phyloP scores from a whole-genome alignment of 306 rosid species.

The Spatholobus suberectus region DNA sequence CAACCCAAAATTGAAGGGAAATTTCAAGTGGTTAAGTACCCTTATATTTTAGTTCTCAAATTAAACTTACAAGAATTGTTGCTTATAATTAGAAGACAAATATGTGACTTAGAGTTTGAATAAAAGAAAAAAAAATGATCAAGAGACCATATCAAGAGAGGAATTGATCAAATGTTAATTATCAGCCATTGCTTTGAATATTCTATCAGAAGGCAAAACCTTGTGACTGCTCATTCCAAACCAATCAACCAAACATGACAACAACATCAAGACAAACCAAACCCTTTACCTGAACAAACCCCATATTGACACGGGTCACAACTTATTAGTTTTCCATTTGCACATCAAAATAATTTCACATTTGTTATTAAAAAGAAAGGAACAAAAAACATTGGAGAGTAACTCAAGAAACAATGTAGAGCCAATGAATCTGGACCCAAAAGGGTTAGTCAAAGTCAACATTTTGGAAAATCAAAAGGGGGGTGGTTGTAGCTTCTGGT shows the following conservation, averaged over 20 bases:
- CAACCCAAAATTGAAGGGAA: neutral
- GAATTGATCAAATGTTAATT: slow-evolving; percentile 6
- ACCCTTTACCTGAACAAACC: slow-evolving; percentile 18
- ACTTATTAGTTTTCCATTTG: slow-evolving; percentile 31
- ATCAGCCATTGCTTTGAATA: slow-evolving; percentile 19
- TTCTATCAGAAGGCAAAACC: slow-evolving; percentile 19
- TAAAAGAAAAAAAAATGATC: slow-evolving; percentile 42
- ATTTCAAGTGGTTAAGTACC: neutral
- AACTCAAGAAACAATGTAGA: neutral
- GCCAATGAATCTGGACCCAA: slow-evolving; percentile 29
- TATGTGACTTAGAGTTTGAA: slow-evolving; percentile 38
- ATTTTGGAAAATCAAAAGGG: slow-evolving; percentile 87
- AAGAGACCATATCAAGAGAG: neutral
- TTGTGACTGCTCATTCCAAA: slow-evolving; percentile 36
- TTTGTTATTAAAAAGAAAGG: slow-evolving; percentile 13
- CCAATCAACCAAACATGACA: slow-evolving; percentile 48
- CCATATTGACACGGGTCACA: slow-evolving; percentile 24
- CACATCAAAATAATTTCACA: slow-evolving; percentile 41
- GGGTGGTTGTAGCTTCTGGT: slow-evolving; percentile 83
- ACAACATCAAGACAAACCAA: slow-evolving; percentile 35
- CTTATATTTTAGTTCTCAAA: slow-evolving; percentile 18
- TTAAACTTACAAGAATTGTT: slow-evolving; percentile 1
- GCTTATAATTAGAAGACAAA: neutral
- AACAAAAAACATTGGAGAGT: neutral
- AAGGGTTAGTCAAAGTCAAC: slow-evolving; percentile 55